Conservation (phyloP, 2,329 filamentous ascomycete species). For the Calonectria hongkongensis region DNA sequence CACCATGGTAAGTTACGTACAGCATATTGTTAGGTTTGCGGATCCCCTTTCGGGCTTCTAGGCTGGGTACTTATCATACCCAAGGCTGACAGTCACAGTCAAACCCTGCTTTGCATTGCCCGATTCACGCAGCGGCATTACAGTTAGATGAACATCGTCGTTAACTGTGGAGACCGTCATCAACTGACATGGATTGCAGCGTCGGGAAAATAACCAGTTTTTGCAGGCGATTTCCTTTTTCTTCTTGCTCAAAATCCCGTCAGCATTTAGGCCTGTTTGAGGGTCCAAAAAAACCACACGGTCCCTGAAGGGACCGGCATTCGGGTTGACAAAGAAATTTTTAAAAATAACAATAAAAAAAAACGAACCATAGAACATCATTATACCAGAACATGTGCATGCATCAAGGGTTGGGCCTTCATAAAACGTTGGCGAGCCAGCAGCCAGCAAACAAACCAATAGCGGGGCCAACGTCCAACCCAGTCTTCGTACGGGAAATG, state of each 20-base stretch:
- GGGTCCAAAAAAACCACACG: slow-evolving; percentile 3
- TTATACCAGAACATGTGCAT: not conserved
- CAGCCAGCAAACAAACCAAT: slow-evolving; percentile 1
- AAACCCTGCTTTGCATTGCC: slow-evolving; percentile 11
- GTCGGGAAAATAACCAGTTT: not conserved
- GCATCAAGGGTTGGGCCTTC: slow-evolving; percentile 15
- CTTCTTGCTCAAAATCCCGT: not conserved
- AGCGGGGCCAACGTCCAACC: not conserved
- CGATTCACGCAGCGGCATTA: slow-evolving; percentile 17
- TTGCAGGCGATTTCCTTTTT: not conserved
- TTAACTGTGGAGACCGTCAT: slow-evolving; percentile 17
- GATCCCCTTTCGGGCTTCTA: slow-evolving; percentile 10
- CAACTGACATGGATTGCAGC: not conserved
- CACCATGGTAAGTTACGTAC: not conserved
- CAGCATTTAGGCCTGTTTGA: slow-evolving; percentile 25
- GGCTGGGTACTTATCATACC: slow-evolving; percentile 3
- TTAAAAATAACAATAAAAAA: not conserved
- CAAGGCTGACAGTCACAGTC: slow-evolving; percentile 7
- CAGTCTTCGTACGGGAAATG: slow-evolving; percentile 8
- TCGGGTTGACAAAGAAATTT: not conserved
- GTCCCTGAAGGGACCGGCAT: not conserved
- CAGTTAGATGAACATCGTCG: slow-evolving; percentile 25
- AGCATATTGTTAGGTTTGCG: slow-evolving; percentile 4
- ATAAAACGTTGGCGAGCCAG: slow-evolving; percentile 15
- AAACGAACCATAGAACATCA: not conserved